These are phyloP conservation scores for Polygonum aviculare DNA, from an alignment of 148 eudicot genomes.

Conservation along the genomic window DNA sequence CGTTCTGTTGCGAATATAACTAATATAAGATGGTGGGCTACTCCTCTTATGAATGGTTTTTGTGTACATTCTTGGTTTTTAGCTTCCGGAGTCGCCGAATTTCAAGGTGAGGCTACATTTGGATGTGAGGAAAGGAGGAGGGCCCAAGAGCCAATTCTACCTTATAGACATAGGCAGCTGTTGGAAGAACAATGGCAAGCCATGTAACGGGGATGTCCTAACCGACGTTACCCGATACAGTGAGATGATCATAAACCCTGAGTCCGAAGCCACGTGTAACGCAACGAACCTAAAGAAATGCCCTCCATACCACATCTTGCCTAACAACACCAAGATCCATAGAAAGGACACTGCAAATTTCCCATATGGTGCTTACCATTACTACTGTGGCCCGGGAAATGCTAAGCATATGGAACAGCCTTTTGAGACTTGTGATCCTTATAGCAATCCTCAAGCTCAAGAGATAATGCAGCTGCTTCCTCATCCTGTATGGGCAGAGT, in stretches of 20 bases:
- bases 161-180: slow-evolving; percentile 51
- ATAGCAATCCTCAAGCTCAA: slow-evolving; percentile 32
- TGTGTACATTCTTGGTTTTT: neutral
- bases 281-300: slow-evolving; percentile 20
- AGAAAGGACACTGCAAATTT: slow-evolving; percentile 29
- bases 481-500: slow-evolving; percentile 30
- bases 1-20: no score
- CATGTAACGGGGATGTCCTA: slow-evolving; percentile 35
- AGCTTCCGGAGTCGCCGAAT: slow-evolving; percentile 46
- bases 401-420: slow-evolving; percentile 26
- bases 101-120: slow-evolving; percentile 36
- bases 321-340: slow-evolving; percentile 22
- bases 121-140: slow-evolving; percentile 38
- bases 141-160: slow-evolving; percentile 40
- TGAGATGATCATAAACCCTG: slow-evolving; percentile 49
- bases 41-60: no score
- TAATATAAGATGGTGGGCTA: no score
- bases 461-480: slow-evolving; percentile 31
- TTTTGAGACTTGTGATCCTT: slow-evolving; percentile 27
- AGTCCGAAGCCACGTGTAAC: slow-evolving; percentile 27
- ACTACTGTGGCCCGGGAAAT: slow-evolving; percentile 50
- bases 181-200: slow-evolving; percentile 49
- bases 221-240: slow-evolving; percentile 49
- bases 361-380: slow-evolving; percentile 44
- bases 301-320: slow-evolving; percentile 36